Evolutionary conservation across 2,329 filamentous ascomycete species (phyloP), one percentile per base, ranked within the genome.

Genomic region (Boeremia lycopersici): DNA sequence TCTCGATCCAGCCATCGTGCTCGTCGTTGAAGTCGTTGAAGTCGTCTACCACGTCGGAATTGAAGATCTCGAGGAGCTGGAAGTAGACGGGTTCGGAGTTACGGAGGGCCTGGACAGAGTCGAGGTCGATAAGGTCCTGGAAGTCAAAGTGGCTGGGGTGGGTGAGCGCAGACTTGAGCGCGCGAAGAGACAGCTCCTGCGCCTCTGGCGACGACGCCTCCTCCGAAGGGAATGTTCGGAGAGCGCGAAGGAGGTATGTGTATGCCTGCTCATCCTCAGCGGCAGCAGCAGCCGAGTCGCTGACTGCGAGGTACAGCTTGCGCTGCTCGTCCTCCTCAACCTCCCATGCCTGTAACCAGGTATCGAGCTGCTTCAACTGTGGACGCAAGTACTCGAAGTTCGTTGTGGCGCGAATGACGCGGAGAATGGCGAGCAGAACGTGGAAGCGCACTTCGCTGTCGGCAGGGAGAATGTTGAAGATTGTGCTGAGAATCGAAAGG

Each of bases 11-110:
- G 60, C 88, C 89, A 62, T 90, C 85, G 78, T 96, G 91, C 79
- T 96, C 91, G 69, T 96, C 89, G 74, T 91, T 87, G 82, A 98
- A 98, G 78, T 96, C 93, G 76, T 91, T 90, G 81, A 95, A 96
- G 78, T 96, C 91, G 74, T 98, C 93, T 49, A 97, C 86, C 67
- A 93, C 89, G 77, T 98, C 93, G 71, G 95, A 89, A 65, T 91
- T 90, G 78, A 98, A 97, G 71, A 98, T 91, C 71, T 97, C 93
- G 52, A 99, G 89, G 33, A 99, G 86, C 78, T 98, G 91, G 68
- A 90, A 93, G 78, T 93, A 91, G 62, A 89, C 83, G 57, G 90
- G 85, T 72, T 97, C 90, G 46, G 90, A 90, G 71, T 93, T 89
- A 73, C 87, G 86, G 44, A 99, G 87, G 13, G 90, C 89, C 78